A percentile compares a stretch with the other conserved stretches of the same genome.
These are phyloP conservation scores for Dioscorea dumetorum DNA, from an alignment of 106 monocot genomes.

Conservation along the genomic window DNA sequence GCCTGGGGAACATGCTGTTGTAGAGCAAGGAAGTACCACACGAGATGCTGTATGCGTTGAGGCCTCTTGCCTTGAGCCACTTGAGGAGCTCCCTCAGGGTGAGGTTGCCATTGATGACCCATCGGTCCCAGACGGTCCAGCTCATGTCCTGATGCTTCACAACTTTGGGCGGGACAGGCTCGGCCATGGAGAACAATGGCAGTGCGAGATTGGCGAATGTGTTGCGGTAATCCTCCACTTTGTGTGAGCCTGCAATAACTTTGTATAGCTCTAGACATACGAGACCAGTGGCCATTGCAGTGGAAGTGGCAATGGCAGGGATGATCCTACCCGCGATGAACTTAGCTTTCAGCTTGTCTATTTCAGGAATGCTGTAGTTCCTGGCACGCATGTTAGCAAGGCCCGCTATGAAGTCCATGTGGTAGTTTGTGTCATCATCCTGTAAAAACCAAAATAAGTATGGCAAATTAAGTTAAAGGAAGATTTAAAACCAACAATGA, in stretches of 20 bases:
- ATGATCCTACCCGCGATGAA: constrained; percentile 91
- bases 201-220: constrained; percentile 89
- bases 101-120: constrained; percentile 51
- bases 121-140: constrained; percentile 95
- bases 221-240: constrained; percentile 79
- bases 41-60: constrained; percentile 79
- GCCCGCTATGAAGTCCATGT: constrained; percentile 86
- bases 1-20: constrained; percentile 81
- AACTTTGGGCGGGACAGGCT: constrained; percentile 70
- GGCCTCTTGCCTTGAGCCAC: constrained; percentile 65
- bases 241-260: constrained; percentile 66
- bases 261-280: constrained; percentile 99
- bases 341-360: constrained; percentile 90
- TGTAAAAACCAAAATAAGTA: constrained; percentile 17
- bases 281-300: constrained; percentile 86
- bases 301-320: constrained; percentile 92
- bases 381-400: constrained; percentile 97
- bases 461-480: no score
- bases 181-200: constrained; percentile 76
- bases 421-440: constrained; percentile 91
- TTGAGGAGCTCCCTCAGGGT: constrained; percentile 69
- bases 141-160: constrained; percentile 60
- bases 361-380: constrained; percentile 87
- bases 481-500: no score
- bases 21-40: constrained; percentile 65